Evolutionary conservation across 2,329 filamentous ascomycete genomes (phyloP), one percentile per base, ranked within the genome.

Genomic region (Trichophyton verrucosum): DNA sequence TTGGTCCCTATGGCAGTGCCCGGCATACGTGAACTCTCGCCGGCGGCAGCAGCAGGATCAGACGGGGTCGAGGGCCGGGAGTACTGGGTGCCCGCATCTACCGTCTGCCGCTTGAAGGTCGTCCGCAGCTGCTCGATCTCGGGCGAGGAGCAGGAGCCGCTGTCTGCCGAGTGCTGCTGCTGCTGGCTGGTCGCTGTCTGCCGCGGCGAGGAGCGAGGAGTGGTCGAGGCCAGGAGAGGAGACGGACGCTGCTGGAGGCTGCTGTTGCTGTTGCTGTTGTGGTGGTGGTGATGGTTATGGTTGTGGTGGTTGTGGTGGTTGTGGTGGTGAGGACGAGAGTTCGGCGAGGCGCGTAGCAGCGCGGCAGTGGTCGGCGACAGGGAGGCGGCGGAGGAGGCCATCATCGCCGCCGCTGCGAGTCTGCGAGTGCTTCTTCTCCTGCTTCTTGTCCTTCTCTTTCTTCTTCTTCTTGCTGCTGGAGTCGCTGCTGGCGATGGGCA

Each of bases 41-140:
- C 60, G 58, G 53, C 36, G 13, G 40, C 24, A 20, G 55, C 17
- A 20, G 40, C 20, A 46, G 61, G 9, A 20, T 40, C 58, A 46
- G 60, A 40, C 33, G 65, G 79, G 74, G 60, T 69, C 62, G 73
- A 75, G 61, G 77, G 74, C 51, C 79, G 80, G 49, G 79, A 80
- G 69, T 82, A 83, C 69, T 83, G 81, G 40, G 80, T 82, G 62
- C 73, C 76, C 38, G 74, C 75, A 74, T 82, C 78, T 61, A 75
- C 74, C 71, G 77, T 78, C 63, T 69, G 66, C 53, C 69, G 69
- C 65, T 68, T 56, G 46, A 63, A 53, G 9, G 60, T 60, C 3
- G 62, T 60, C 30, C 70, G 61, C 61, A 60, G 63, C 61, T 56
- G 46, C 24, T 61, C 61, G 15, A 59, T 59, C 40, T 49, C 57